Percentiles rank a stretch among this genome's conserved stretches.
Evolutionary conservation across 306 rosid species (phyloP).

Genomic region (Quercus suber): DNA sequence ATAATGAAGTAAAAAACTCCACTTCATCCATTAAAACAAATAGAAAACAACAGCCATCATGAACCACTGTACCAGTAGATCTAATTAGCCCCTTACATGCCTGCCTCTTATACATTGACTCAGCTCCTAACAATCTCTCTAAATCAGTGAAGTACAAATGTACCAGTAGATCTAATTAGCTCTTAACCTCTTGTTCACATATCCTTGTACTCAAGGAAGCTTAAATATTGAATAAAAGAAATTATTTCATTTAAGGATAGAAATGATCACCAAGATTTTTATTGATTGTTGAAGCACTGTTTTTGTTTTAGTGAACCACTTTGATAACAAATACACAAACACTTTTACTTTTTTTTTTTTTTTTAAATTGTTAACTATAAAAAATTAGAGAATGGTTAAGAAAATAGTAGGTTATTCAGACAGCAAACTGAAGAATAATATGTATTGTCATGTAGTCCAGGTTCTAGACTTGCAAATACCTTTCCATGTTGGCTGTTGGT

Average conservation of each 20-base stretch:
- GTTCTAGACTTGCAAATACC: constrained; percentile 39
- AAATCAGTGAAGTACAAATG: background rate
- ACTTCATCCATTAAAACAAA: background rate
- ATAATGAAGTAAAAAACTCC: background rate
- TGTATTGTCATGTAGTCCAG: background rate
- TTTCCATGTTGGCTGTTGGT: constrained; percentile 96
- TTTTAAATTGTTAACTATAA: background rate
- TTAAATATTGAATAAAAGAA: background rate
- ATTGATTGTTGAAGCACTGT: background rate
- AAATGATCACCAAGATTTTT: background rate
- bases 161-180: background rate
- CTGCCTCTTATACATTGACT: background rate
- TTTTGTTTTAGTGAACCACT: background rate
- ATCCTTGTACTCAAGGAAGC: background rate
- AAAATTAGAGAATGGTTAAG: background rate
- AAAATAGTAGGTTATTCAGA: background rate
- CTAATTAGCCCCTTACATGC: background rate
- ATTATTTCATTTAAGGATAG: background rate
- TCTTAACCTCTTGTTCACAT: background rate
- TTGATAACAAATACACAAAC: background rate
- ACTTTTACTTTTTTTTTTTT: background rate
- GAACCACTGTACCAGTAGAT: no score
- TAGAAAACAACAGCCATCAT: background rate
- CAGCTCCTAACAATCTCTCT: background rate
- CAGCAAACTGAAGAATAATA: background rate